A percentile compares a stretch with the other conserved stretches of the same genome.
These are phyloP conservation scores for Xylaria sp. DNA, from an alignment of 495 filamentous ascomycete genomes.

Conservation along the genomic window DNA sequence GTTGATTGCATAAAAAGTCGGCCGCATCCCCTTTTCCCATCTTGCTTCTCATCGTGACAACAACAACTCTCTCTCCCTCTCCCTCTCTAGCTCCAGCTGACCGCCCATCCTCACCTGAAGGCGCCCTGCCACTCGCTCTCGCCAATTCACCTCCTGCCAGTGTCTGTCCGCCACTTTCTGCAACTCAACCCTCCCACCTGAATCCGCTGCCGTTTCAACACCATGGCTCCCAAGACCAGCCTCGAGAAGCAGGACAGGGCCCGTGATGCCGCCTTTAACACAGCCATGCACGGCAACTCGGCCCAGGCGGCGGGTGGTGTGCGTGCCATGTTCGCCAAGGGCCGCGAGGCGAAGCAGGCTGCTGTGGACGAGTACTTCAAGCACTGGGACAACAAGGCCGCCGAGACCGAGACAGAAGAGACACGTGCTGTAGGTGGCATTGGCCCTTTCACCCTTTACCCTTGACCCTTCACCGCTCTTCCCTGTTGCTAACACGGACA, in stretches of 20 bases:
- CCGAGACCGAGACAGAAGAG: constrained; percentile 80
- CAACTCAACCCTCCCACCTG: constrained; percentile 12
- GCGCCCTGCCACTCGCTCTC: background rate
- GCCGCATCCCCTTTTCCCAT: constrained; percentile 21
- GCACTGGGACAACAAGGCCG: constrained; percentile 96
- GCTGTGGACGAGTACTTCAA: constrained; percentile 99
- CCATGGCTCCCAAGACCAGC: constrained; percentile 65
- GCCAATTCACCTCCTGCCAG: constrained; percentile 7
- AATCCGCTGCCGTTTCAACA: constrained; percentile 48
- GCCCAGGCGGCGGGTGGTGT: constrained; percentile 74
- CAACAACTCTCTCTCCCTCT: constrained; percentile 10
- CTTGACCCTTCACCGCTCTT: constrained; percentile 4
- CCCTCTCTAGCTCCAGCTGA: too few relatives aligned
- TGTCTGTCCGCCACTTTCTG: constrained; percentile 13
- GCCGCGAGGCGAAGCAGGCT: constrained; percentile 79
- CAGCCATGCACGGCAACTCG: constrained; percentile 88
- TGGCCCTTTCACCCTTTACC: background rate
- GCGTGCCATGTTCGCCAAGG: constrained; percentile 84
- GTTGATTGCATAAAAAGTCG: constrained; percentile 29
- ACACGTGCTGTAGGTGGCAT: constrained; percentile 70
- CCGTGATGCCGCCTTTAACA: constrained; percentile 94
- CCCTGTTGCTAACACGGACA: constrained; percentile 27
- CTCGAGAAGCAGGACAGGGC: constrained; percentile 86
- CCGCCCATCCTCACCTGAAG: background rate
- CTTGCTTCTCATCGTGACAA: constrained; percentile 4